Conservation (phyloP, 2,329 filamentous ascomycete genomes). For the Botrytis galanthina region DNA sequence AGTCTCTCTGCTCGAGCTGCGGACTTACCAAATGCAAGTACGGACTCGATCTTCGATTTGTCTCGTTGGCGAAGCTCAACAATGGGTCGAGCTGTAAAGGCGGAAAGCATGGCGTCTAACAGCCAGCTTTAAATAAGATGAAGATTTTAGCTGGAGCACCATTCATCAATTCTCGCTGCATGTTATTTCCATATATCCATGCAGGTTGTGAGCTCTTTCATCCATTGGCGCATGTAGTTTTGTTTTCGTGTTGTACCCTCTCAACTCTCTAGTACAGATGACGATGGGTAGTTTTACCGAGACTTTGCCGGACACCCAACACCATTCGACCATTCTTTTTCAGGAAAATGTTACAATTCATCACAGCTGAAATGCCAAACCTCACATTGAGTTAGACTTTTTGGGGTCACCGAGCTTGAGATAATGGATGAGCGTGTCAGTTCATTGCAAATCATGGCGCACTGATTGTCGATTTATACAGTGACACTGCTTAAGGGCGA, state of each 20-base stretch:
- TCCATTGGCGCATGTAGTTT: constrained; percentile 28
- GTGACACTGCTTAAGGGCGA: neutral
- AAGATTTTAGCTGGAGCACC: neutral
- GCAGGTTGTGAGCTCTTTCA: neutral
- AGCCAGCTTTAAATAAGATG: constrained; percentile 30
- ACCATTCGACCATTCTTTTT: neutral
- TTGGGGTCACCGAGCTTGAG: too few relatives aligned
- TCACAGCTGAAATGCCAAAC: neutral
- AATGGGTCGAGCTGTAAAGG: constrained; percentile 93
- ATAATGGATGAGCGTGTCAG: neutral
- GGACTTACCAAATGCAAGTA: constrained; percentile 76
- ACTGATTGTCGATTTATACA: neutral
- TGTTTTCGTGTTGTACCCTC: constrained; percentile 18
- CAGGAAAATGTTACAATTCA: neutral
- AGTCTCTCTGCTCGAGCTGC: neutral
- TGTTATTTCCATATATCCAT: constrained; percentile 8
- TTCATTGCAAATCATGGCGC: too few relatives aligned
- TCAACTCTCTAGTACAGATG: constrained; percentile 11
- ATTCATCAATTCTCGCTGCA: constrained; percentile 15
- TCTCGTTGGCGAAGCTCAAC: constrained; percentile 95
- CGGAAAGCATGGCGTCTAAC: constrained; percentile 76
- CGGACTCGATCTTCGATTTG: constrained; percentile 95
- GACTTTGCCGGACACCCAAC: neutral
- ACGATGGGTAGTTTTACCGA: constrained; percentile 18
- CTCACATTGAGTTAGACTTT: neutral